These are phyloP conservation scores for Ammopiptanthus mongolicus DNA, from an alignment of 306 rosid genomes.

Conservation along the genomic window DNA sequence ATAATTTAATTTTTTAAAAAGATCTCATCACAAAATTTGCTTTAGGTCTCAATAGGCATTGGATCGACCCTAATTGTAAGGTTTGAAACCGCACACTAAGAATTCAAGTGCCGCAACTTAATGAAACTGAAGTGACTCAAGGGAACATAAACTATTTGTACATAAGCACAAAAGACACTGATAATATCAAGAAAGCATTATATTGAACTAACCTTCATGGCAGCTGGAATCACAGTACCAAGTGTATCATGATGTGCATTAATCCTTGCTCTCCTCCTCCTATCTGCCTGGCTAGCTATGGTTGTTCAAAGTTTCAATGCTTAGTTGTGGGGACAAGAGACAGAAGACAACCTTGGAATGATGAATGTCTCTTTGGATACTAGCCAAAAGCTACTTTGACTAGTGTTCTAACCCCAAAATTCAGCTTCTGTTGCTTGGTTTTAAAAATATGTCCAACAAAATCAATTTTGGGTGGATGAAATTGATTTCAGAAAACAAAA, in stretches of 20 bases:
- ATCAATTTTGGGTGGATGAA: too few relatives aligned
- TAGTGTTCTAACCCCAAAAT: too few relatives aligned
- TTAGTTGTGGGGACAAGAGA: constrained; percentile 13
- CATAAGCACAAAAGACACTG: background rate
- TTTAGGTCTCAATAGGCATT: too few relatives aligned
- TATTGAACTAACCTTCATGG: constrained; percentile 49
- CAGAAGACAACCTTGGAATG: constrained; percentile 20
- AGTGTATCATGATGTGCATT: constrained; percentile 62
- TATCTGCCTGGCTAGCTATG: constrained; percentile 77
- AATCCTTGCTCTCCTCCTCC: constrained; percentile 64
- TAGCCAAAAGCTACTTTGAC: too few relatives aligned
- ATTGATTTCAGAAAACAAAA: too few relatives aligned
- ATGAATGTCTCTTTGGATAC: too few relatives aligned
- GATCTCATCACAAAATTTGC: too few relatives aligned
- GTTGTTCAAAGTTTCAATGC: constrained; percentile 48
- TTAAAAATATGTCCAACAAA: too few relatives aligned
- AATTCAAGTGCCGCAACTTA: background rate
- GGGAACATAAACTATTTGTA: background rate
- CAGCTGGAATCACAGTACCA: constrained; percentile 51
- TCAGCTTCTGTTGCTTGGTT: too few relatives aligned
- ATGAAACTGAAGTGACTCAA: background rate
- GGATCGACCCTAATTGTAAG: too few relatives aligned
- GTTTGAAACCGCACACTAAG: too few relatives aligned
- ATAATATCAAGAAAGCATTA: background rate
- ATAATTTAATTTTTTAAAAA: too few relatives aligned